Percentiles rank a stretch among this genome's conserved stretches.
Evolutionary conservation across 176 grass and related monocot species (phyloP).

Genomic region (Triticum monococcum): DNA sequence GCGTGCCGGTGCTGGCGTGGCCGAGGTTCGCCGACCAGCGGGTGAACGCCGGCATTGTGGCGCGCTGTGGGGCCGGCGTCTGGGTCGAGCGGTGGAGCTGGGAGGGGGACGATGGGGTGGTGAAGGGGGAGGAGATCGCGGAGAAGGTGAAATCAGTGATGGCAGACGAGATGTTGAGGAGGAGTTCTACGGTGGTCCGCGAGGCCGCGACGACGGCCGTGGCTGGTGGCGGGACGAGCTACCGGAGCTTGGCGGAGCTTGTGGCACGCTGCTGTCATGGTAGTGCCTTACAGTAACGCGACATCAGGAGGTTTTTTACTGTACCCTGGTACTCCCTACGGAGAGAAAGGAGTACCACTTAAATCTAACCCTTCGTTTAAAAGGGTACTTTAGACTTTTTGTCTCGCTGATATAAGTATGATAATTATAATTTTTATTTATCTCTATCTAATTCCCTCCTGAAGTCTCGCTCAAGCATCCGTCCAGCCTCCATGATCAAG

Average conservation of each 20-base stretch:
- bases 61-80: constrained; percentile 17
- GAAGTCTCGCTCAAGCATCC: too few species aligned
- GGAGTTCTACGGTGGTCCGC: background rate
- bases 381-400: too few species aligned
- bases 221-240: constrained; percentile 24
- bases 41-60: constrained; percentile 53
- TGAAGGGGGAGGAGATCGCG: constrained; percentile 27
- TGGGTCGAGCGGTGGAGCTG: constrained; percentile 73
- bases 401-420: too few species aligned
- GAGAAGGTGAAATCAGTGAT: constrained; percentile 37
- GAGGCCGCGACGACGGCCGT: constrained; percentile 19
- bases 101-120: constrained; percentile 45
- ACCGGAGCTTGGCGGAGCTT: constrained; percentile 39
- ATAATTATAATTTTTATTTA: too few species aligned
- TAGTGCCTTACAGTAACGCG: background rate
- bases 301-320: too few species aligned
- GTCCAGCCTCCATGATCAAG: too few species aligned
- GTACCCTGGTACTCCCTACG: too few species aligned
- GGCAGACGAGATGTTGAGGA: background rate
- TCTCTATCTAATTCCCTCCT: too few species aligned
- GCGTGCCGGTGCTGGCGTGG: constrained; percentile 70
- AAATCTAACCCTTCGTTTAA: too few species aligned
- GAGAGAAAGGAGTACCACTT: too few species aligned
- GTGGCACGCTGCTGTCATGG: constrained; percentile 3
- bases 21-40: constrained; percentile 59